These are phyloP conservation scores for Macrophomina tecta DNA, from an alignment of 2,329 filamentous ascomycete genomes.

Conservation along the genomic window DNA sequence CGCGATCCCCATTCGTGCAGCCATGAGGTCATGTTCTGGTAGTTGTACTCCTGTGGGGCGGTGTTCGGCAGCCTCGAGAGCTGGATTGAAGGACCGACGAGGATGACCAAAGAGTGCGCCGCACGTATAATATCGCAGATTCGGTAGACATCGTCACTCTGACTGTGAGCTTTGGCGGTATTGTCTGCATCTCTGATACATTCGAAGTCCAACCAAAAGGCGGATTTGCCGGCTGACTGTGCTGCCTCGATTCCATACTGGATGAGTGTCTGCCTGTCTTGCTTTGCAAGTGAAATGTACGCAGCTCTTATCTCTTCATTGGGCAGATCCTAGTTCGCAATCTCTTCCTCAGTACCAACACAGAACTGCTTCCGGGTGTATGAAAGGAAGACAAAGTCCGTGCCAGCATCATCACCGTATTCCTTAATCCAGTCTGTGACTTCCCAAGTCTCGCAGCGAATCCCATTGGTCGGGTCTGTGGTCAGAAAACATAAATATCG, in stretches of 20 bases:
- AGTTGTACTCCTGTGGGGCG: neutral
- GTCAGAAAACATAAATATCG: slow-evolving; percentile 13
- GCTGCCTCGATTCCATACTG: slow-evolving; percentile 14
- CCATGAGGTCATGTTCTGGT: neutral
- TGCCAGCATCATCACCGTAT: slow-evolving; percentile 1
- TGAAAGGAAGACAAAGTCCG: slow-evolving; percentile 16
- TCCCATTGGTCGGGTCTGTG: neutral
- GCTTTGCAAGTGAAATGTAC: neutral
- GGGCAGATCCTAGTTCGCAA: neutral
- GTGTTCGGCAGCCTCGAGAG: neutral
- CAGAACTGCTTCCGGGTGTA: slow-evolving; percentile 27
- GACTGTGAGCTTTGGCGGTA: neutral
- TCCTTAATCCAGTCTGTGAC: slow-evolving; percentile 18
- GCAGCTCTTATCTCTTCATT: neutral
- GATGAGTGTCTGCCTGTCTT: slow-evolving; percentile 3
- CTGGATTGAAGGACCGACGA: slow-evolving; percentile 1
- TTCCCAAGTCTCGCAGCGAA: neutral
- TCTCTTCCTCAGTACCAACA: neutral
- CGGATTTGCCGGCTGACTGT: neutral
- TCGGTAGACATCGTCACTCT: slow-evolving; percentile 13
- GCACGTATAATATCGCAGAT: slow-evolving; percentile 22
- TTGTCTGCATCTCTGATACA: slow-evolving; percentile 2
- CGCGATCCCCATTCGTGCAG: slow-evolving; percentile 14
- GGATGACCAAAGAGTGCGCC: slow-evolving; percentile 10
- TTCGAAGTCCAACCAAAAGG: slow-evolving; percentile 26